Percentiles rank a stretch among this genome's conserved stretches.
phyloP scores from a whole-genome alignment of 768 basidiomycete species.

The Lanmaoa pseudosensibilis region DNA sequence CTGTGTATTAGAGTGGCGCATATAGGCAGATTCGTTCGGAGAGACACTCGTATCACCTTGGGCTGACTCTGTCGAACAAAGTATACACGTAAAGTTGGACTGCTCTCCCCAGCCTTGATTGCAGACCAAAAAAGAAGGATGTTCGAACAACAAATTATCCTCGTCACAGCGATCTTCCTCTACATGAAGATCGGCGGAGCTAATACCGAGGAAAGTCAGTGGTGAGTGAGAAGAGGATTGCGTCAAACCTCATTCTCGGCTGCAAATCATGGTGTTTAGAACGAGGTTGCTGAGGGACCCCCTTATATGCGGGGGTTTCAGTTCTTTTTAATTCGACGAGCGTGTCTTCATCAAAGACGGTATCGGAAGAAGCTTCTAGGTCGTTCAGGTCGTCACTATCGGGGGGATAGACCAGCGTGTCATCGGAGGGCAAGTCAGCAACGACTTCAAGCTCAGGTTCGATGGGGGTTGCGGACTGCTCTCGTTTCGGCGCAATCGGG shows the following conservation, averaged over 20 bases:
- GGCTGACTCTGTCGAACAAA: slow-evolving; percentile 16
- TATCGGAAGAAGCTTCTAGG: slow-evolving; percentile 25
- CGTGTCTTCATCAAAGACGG: slow-evolving; percentile 14
- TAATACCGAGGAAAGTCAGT: slow-evolving; percentile 17
- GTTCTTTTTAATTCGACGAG: background rate
- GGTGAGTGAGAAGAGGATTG: background rate
- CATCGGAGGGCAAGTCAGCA: slow-evolving; percentile 23
- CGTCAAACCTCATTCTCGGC: slow-evolving; percentile 18
- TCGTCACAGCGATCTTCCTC: background rate
- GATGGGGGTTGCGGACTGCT: slow-evolving; percentile 3
- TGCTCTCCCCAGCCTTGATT: slow-evolving; percentile 9
- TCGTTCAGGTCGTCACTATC: slow-evolving; percentile 7
- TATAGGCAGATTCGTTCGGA: slow-evolving; percentile 12
- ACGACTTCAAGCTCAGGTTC: slow-evolving; percentile 1
- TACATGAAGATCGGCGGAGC: background rate
- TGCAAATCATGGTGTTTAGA: background rate
- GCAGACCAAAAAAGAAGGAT: slow-evolving; percentile 12
- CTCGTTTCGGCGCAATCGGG: slow-evolving; percentile 6
- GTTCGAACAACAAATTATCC: background rate
- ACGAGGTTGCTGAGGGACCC: background rate
- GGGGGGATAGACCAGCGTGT: slow-evolving; percentile 18
- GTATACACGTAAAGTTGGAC: slow-evolving; percentile 19
- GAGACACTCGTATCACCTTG: slow-evolving; percentile 24
- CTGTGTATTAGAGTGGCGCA: slow-evolving; percentile 22
- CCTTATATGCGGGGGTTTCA: slow-evolving; percentile 17